Evolutionary conservation across 306 rosid species (phyloP).

Genomic region (Glycine latifolia): DNA sequence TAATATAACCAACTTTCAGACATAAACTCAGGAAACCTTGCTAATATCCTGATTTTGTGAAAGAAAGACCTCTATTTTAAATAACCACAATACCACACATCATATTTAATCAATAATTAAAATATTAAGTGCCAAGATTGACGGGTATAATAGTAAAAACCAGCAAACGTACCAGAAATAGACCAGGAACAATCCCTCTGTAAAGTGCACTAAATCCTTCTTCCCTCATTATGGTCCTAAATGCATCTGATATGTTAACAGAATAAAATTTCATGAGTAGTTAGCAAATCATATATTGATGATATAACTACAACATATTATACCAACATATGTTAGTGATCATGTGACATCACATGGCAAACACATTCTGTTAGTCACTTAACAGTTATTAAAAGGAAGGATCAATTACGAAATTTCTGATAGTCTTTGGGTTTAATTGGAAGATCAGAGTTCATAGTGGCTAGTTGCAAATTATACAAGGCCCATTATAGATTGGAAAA

Average conservation of each 20-base stretch:
- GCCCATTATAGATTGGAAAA: constrained; percentile 11
- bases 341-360: constrained; percentile 20
- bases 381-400: not conserved
- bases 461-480: constrained; percentile 10
- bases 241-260: constrained; percentile 73
- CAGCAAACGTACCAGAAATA: constrained; percentile 74
- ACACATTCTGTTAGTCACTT: constrained; percentile 13
- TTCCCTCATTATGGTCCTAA: constrained; percentile 82
- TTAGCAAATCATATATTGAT: constrained; percentile 36
- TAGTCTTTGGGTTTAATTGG: constrained; percentile 25
- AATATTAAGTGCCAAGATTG: constrained; percentile 26
- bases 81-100: constrained; percentile 21
- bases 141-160: constrained; percentile 31
- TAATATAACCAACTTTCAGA: constrained; percentile 2
- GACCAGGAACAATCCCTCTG: constrained; percentile 84
- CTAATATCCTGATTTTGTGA: constrained; percentile 4
- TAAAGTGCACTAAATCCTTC: constrained; percentile 80
- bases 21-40: not conserved
- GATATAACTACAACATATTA: constrained; percentile 18
- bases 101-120: not conserved
- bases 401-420: constrained; percentile 24
- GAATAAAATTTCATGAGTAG: constrained; percentile 23
- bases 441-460: not conserved
- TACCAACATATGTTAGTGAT: constrained; percentile 11
- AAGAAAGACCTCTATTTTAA: constrained; percentile 6